Evolutionary conservation across 352 stramenopile genomes (phyloP), one percentile per base, ranked within the genome.

Genomic region (Globisporangium rhizosaccharum): DNA sequence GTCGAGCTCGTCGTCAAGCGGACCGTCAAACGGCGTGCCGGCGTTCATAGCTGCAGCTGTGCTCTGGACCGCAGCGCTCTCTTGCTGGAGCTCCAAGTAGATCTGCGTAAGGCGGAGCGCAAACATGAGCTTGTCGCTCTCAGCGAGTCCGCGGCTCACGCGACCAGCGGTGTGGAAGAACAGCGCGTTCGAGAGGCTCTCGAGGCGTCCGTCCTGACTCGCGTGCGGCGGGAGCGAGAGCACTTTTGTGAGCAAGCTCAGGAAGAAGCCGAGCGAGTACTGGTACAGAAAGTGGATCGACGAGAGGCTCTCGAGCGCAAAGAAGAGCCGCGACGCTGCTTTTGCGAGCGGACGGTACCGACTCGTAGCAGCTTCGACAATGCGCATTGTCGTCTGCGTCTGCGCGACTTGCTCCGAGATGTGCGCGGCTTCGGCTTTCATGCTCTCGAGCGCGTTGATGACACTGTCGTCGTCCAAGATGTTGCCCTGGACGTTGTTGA

Each of bases 401-500:
- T 96, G 78, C 37, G 70, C 74, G 41, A 92, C 81, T 72, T 98
- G 88, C 49, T 96, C 73, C 33, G 96, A 92, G 18, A 99, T 97
- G 62, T 99, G 84, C 4, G 83, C 82, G n/a, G 96, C 95, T 70
- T 99, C 97, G 23, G 88, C 92, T 85, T 99, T 99, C 65, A 99
- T 92, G 37, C 91, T 82, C 72, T 99, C 97, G 60, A 99, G 92
- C n/a, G 96, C 96, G 58, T 98, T 94, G 48, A 99, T 97, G 33
- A 99, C 95, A 46, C 83, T 87, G 72, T 99, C 97, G 68, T 99
- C 92, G 62, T 99, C 97, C 20, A 99, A 76, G 80, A 99, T 99
- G 66, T 96, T 99, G 45, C 97, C 97, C 66, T 99, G 87, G 42
- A 99, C 96, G 47, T 96, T 94, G 76, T 97, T 99, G 53, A 99